phyloP scores from a whole-genome alignment of 495 filamentous ascomycete genomes.

The Hamigera avellanea region DNA sequence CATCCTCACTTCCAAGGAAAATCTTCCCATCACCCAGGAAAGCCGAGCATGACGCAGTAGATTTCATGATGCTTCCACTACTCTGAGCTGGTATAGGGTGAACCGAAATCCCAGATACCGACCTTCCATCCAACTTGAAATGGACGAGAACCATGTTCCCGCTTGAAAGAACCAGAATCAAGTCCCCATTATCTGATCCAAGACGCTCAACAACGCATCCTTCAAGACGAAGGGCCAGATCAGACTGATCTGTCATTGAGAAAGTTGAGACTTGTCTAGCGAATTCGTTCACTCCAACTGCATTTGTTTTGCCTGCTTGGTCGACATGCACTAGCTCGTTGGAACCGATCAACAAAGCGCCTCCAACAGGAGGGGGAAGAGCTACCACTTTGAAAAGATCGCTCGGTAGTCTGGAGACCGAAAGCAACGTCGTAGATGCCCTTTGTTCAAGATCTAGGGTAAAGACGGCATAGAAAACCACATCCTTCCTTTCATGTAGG shows the following conservation, averaged over 20 bases:
- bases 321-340: constrained; percentile 95
- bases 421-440: constrained; percentile 86
- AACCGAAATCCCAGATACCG: constrained; percentile 73
- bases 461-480: constrained; percentile 81
- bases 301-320: constrained; percentile 86
- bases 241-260: constrained; percentile 70
- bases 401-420: constrained; percentile 73
- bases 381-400: constrained; percentile 80
- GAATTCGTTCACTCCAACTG: constrained; percentile 89
- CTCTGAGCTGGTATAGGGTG: constrained; percentile 45
- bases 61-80: constrained; percentile 49
- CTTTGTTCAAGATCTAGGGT: constrained; percentile 89
- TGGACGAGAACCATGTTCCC: constrained; percentile 65
- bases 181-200: constrained; percentile 60
- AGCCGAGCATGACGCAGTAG: constrained; percentile 56
- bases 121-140: constrained; percentile 85
- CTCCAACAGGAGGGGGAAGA: constrained; percentile 76
- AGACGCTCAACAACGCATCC: constrained; percentile 69
- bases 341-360: constrained; percentile 70
- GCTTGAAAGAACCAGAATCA: constrained; percentile 70
- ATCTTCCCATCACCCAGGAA: constrained; percentile 56
- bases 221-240: constrained; percentile 70
- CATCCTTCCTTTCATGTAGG: constrained; percentile 67
- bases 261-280: constrained; percentile 70
- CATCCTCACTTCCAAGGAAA: constrained; percentile 76